Conservation (phyloP, 202 grass and related monocot genomes). For the Sporobolus alterniflorus region DNA sequence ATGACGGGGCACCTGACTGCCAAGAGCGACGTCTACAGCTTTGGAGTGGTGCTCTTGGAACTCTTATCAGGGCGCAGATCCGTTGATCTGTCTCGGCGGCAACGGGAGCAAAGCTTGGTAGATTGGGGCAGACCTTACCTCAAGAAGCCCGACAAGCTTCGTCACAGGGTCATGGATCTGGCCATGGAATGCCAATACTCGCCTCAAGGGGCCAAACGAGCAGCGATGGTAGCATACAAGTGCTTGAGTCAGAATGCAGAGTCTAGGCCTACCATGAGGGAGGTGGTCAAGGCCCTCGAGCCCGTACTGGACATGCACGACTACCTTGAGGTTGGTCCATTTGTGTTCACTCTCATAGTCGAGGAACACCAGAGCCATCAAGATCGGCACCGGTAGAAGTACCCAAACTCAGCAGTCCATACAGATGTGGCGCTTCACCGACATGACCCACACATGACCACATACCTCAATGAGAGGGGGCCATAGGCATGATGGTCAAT, state of each 20-base stretch:
- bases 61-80: conserved; percentile 23
- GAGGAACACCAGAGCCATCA: conserved; percentile 50
- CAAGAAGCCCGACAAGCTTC: conserved; percentile 26
- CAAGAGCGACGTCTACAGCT: too few species aligned
- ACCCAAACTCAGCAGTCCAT: conserved; percentile 57
- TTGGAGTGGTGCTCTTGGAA: too few species aligned
- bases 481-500: too few species aligned
- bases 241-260: conserved; percentile 45
- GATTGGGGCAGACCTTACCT: conserved; percentile 45
- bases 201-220: conserved; percentile 23
- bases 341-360: conserved; percentile 53
- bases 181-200: conserved; percentile 47
- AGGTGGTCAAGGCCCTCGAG: conserved; percentile 43
- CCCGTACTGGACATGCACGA: conserved; percentile 57
- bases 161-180: conserved; percentile 35
- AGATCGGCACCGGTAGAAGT: conserved; percentile 48
- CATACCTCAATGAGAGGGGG: too few species aligned
- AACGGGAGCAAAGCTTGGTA: conserved; percentile 49
- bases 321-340: conserved; percentile 45
- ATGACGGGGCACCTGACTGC: conserved; percentile 49
- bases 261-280: conserved; percentile 53
- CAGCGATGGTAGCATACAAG: conserved; percentile 42
- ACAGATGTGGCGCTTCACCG: conserved; percentile 32
- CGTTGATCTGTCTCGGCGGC: too few species aligned
- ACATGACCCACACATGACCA: conserved; percentile 31